Conservation (phyloP, 495 filamentous ascomycete genomes). For the Hypoxylon crocopeplum region DNA sequence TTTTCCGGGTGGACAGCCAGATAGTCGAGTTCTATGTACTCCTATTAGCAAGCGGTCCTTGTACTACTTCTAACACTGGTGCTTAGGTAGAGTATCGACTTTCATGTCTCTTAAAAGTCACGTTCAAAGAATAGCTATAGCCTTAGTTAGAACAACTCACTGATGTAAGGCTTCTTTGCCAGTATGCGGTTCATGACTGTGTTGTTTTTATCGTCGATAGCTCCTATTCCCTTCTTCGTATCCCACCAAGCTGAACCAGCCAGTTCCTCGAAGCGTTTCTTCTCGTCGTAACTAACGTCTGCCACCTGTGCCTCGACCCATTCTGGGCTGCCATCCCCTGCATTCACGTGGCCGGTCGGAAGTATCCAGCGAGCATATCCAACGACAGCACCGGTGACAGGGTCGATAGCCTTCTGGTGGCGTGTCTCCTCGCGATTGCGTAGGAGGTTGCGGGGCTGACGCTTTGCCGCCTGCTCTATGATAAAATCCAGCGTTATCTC, state of each 20-base stretch:
- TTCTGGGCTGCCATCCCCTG: background rate
- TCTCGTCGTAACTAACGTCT: slow-evolving; percentile 8
- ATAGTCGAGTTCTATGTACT: slow-evolving; percentile 35
- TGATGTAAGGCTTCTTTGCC: slow-evolving; percentile 28
- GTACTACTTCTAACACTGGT: too few species aligned
- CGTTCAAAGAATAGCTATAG: too few species aligned
- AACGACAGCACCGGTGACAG: slow-evolving; percentile 30
- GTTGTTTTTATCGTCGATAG: slow-evolving; percentile 26
- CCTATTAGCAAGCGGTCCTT: background rate
- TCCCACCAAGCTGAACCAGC: slow-evolving; percentile 18
- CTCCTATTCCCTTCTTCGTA: slow-evolving; percentile 23
- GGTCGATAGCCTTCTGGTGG: slow-evolving; percentile 44
- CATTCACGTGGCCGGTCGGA: slow-evolving; percentile 8
- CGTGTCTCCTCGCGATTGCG: slow-evolving; percentile 27
- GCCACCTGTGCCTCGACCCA: slow-evolving; percentile 6
- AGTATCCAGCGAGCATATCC: slow-evolving; percentile 44
- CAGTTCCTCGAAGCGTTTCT: background rate
- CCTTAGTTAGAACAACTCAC: too few species aligned
- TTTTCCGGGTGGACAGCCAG: slow-evolving; percentile 45
- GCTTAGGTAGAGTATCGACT: too few species aligned
- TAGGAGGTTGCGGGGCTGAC: slow-evolving; percentile 33
- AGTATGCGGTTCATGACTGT: slow-evolving; percentile 26
- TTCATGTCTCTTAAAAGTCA: too few species aligned
- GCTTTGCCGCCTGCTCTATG: slow-evolving; percentile 30
- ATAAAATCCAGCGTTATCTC: slow-evolving; percentile 34